A percentile compares a stretch with the other conserved stretches of the same genome.
Conservation (phyloP, 768 basidiomycete genomes). For the Amylocystis lapponica region DNA sequence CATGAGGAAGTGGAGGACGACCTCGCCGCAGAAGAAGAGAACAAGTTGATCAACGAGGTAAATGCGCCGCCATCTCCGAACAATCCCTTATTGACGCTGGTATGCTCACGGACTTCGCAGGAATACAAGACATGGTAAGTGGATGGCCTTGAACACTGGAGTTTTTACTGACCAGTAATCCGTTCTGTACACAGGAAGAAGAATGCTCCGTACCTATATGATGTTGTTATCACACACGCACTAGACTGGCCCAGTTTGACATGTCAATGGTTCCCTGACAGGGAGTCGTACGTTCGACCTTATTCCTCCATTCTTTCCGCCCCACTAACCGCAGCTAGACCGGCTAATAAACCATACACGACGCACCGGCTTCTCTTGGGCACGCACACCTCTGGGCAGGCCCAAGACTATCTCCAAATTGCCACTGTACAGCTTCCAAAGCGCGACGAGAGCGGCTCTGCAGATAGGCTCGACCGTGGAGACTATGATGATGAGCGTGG, state of each 20-base stretch:
- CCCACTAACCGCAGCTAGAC: constrained; percentile 38
- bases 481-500: constrained; percentile 91
- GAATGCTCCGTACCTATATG: constrained; percentile 97
- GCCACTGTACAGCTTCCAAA: constrained; percentile 92
- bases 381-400: constrained; percentile 94
- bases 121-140: constrained; percentile 82
- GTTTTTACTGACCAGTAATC: neutral
- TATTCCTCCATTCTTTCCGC: neutral
- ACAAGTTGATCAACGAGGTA: constrained; percentile 85
- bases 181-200: constrained; percentile 62
- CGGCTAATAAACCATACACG: constrained; percentile 89
- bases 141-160: neutral
- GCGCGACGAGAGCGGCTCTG: constrained; percentile 57
- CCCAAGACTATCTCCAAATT: constrained; percentile 93
- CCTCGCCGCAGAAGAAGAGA: constrained; percentile 78
- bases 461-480: constrained; percentile 71
- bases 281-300: constrained; percentile 64
- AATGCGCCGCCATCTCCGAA: constrained; percentile 12
- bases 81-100: neutral
- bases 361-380: constrained; percentile 92
- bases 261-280: constrained; percentile 99
- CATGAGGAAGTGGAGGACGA: constrained; percentile 75
- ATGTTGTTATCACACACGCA: constrained; percentile 95
- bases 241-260: constrained; percentile 98
- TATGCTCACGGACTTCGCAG: constrained; percentile 27